Conservation (phyloP, 129 eudicot species). For the Deinandra increscens region DNA sequence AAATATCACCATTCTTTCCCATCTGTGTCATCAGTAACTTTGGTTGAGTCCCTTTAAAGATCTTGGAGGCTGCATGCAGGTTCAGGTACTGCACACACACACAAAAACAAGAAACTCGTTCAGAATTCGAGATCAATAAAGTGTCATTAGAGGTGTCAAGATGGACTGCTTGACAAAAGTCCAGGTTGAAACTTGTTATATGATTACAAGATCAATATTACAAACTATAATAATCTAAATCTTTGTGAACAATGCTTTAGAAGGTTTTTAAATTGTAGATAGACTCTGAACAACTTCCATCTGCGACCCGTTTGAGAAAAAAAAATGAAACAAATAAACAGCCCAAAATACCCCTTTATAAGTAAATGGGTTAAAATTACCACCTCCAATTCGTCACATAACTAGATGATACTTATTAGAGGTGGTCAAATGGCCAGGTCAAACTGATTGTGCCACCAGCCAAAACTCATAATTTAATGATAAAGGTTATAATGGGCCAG, state of each 20-base stretch:
- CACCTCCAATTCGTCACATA: background rate
- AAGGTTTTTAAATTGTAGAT: background rate
- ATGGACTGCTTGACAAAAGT: background rate
- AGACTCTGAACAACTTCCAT: background rate
- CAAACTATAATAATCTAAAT: background rate
- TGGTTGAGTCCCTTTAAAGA: conserved; percentile 40
- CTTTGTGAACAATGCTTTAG: background rate
- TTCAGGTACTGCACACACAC: conserved; percentile 55
- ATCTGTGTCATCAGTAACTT: conserved; percentile 39
- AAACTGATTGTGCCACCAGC: background rate
- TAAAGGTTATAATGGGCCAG: background rate
- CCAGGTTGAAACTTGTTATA: background rate
- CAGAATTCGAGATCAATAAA: background rate
- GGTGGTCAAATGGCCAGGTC: background rate
- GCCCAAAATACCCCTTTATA: background rate
- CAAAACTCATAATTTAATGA: background rate
- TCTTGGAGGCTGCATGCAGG: conserved; percentile 43
- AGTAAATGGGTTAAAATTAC: background rate
- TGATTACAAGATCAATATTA: too few species aligned
- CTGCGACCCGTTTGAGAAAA: background rate
- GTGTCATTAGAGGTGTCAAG: background rate
- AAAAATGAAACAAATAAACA: background rate
- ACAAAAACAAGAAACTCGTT: conserved; percentile 4
- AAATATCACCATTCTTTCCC: conserved; percentile 42
- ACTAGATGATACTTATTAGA: background rate